These are phyloP conservation scores for Auriscalpium vulgare DNA, from an alignment of 768 basidiomycete species.

Conservation along the genomic window DNA sequence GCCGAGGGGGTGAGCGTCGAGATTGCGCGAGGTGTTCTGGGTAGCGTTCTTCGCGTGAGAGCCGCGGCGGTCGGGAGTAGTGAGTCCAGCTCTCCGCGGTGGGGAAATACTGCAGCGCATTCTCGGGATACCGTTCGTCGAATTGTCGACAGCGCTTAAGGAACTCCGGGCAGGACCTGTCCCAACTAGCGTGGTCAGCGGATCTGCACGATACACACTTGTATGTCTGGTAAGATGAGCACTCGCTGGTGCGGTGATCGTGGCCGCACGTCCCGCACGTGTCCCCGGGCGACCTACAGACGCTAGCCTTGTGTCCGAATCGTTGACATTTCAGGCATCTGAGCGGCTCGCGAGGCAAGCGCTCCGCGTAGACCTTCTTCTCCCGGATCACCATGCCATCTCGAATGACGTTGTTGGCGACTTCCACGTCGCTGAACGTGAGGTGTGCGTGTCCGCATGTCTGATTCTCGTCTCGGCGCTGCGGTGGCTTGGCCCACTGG, in stretches of 20 bases:
- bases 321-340: neutral
- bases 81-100: slow-evolving; percentile 14
- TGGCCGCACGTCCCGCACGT: slow-evolving; percentile 6
- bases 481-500: neutral
- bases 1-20: too few relatives aligned
- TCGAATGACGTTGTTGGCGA: neutral
- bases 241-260: slow-evolving; percentile 13
- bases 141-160: neutral
- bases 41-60: neutral
- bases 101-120: slow-evolving; percentile 14
- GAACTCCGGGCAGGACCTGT: slow-evolving; percentile 9
- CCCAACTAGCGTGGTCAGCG: slow-evolving; percentile 1
- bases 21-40: too few relatives aligned
- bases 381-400: neutral
- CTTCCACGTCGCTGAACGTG: neutral
- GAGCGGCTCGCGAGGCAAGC: neutral
- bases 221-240: neutral
- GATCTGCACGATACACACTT: neutral
- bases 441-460: neutral
- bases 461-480: neutral
- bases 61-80: neutral
- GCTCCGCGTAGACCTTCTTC: neutral
- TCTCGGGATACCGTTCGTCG: slow-evolving; percentile 8
- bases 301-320: slow-evolving; percentile 4
- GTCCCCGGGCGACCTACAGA: neutral